Percentiles rank a stretch among this genome's conserved stretches.
These are phyloP conservation scores for Achlya hypogyna DNA, from an alignment of 352 stramenopile genomes.

Conservation along the genomic window DNA sequence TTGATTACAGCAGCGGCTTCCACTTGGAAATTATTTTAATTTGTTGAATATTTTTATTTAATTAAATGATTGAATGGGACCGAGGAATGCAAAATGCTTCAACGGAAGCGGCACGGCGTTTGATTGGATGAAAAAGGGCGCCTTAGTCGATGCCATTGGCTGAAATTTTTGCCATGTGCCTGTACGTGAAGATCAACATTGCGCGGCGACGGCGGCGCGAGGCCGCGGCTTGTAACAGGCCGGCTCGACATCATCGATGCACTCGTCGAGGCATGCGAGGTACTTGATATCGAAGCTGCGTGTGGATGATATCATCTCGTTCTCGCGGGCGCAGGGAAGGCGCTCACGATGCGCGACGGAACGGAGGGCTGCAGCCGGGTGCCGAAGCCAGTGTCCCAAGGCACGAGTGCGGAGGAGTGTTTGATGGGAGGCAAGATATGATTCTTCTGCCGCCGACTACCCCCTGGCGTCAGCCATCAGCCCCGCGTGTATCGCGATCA, in stretches of 20 bases:
- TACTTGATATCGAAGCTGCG: neutral
- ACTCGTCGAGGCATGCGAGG: neutral
- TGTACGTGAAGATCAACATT: neutral
- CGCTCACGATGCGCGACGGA: no score
- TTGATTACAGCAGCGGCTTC: neutral
- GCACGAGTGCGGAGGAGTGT: neutral
- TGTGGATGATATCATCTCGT: neutral
- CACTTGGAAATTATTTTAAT: neutral
- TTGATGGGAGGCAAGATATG: neutral
- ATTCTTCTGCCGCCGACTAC: neutral
- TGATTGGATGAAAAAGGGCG: neutral
- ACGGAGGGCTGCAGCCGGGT: no score
- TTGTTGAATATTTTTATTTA: neutral
- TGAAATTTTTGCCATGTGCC: neutral
- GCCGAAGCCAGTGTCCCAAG: neutral
- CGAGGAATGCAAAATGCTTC: neutral
- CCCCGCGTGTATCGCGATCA: neutral
- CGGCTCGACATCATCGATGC: neutral
- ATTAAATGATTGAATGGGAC: neutral
- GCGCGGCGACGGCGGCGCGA: neutral
- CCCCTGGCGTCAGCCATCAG: neutral
- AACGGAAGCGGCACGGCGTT: neutral
- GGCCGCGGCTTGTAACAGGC: neutral
- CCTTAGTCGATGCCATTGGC: neutral
- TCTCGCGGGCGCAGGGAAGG: neutral